phyloP scores from a whole-genome alignment of 345 rosid genomes.

The Populus tremula region DNA sequence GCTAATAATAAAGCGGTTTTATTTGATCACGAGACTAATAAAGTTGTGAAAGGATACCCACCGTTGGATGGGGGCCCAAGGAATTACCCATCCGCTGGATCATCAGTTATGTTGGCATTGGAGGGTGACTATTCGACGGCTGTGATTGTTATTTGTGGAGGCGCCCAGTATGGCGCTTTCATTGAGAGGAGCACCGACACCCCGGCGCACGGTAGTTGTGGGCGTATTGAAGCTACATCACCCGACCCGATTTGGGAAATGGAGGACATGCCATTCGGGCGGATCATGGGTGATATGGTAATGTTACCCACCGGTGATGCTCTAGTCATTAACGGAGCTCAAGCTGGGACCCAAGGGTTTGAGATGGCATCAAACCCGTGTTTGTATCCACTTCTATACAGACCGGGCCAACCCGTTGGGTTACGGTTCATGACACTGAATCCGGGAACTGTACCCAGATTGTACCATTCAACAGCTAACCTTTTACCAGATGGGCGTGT shows the following conservation, averaged over 20 bases:
- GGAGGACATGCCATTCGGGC: constrained; percentile 85
- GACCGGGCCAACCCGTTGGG: constrained; percentile 45
- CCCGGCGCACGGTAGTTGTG: constrained; percentile 28
- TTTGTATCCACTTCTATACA: constrained; percentile 62
- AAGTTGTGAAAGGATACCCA: constrained; percentile 55
- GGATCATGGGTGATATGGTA: constrained; percentile 94
- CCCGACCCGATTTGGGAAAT: constrained; percentile 30
- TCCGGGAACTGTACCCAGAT: constrained; percentile 72
- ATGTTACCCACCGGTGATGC: constrained; percentile 76
- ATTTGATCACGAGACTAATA: constrained; percentile 51
- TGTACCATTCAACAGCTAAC: constrained; percentile 95
- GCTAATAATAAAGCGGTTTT: constrained; percentile 71
- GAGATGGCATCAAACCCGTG: constrained; percentile 47
- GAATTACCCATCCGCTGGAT: constrained; percentile 83
- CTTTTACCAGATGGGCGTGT: constrained; percentile 79
- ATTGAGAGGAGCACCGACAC: constrained; percentile 36
- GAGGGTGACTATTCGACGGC: constrained; percentile 38
- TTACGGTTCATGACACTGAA: constrained; percentile 42
- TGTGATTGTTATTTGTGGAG: constrained; percentile 74
- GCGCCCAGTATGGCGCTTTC: constrained; percentile 74
- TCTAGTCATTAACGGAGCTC: constrained; percentile 80
- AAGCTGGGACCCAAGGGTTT: constrained; percentile 50
- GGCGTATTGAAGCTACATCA: constrained; percentile 25
- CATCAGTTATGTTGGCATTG: constrained; percentile 70
- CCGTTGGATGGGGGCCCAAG: constrained; percentile 74